Evolutionary conservation across 768 basidiomycete species (phyloP).

Genomic region (Russula lepida): DNA sequence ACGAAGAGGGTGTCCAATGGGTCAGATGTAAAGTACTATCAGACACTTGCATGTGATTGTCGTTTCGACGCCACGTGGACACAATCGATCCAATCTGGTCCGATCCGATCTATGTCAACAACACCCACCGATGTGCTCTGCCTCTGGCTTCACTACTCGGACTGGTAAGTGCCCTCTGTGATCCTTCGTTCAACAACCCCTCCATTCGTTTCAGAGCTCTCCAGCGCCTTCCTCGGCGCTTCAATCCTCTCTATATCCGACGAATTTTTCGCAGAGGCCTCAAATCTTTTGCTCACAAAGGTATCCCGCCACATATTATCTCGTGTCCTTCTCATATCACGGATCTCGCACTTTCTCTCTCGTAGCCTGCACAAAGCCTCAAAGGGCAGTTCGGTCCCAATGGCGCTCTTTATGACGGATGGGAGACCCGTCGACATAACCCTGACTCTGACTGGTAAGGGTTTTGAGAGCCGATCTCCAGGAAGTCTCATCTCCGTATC

Average conservation of each 20-base stretch:
- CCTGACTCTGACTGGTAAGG: conserved; percentile 77
- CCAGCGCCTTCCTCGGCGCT: conserved; percentile 77
- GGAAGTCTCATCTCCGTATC: background rate
- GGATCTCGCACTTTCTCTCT: background rate
- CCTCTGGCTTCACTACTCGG: conserved; percentile 34
- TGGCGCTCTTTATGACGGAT: conserved; percentile 89
- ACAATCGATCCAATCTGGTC: background rate
- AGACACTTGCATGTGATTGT: background rate
- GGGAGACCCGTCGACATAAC: conserved; percentile 92
- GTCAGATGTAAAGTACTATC: background rate
- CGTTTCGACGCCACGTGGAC: background rate
- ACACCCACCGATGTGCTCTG: background rate
- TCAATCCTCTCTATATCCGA: conserved; percentile 72
- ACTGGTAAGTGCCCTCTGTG: conserved; percentile 37
- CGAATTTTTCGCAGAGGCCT: conserved; percentile 91
- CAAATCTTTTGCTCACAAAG: conserved; percentile 73
- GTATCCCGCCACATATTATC: conserved; percentile 31
- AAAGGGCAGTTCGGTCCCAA: conserved; percentile 98
- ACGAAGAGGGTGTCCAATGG: background rate
- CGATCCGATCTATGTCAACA: background rate
- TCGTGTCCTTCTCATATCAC: background rate
- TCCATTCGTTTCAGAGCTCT: conserved; percentile 59
- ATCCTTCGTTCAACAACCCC: background rate
- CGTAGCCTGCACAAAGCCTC: conserved; percentile 73
- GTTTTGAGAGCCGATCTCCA: background rate